Conservation (phyloP, 306 rosid species). For the Oxytropis ochrocephala region DNA sequence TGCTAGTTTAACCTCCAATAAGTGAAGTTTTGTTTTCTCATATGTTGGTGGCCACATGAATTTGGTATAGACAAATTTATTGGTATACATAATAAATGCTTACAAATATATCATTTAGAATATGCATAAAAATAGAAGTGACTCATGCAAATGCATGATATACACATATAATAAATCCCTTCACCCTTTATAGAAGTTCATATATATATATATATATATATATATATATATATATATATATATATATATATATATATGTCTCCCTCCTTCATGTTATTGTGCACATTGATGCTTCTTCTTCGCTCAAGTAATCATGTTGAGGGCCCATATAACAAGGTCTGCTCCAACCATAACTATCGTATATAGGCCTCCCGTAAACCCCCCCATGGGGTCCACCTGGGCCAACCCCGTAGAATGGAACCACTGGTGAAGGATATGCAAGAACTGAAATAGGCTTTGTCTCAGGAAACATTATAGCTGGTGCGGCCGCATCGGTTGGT, state of each 20-base stretch:
- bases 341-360: conserved; percentile 38
- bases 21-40: too few species aligned
- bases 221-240: too few species aligned
- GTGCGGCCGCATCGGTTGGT: neutral
- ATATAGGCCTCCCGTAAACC: conserved; percentile 28
- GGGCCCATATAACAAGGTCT: conserved; percentile 13
- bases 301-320: conserved; percentile 19
- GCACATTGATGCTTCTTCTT: conserved; percentile 36
- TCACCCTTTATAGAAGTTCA: neutral
- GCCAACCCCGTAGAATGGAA: conserved; percentile 9
- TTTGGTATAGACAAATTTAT: too few species aligned
- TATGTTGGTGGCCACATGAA: too few species aligned
- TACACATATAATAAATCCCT: neutral
- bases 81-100: too few species aligned
- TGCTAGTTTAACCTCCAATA: too few species aligned
- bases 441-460: neutral
- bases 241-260: too few species aligned
- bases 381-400: conserved; percentile 13
- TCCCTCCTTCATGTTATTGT: neutral
- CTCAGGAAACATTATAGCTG: neutral
- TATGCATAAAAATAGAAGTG: too few species aligned
- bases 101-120: too few species aligned
- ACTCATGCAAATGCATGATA: too few species aligned
- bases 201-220: too few species aligned
- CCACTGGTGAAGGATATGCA: neutral